Percentiles rank a stretch among this genome's conserved stretches.
phyloP scores from a whole-genome alignment of 306 rosid genomes.

The Ceratonia siliqua region DNA sequence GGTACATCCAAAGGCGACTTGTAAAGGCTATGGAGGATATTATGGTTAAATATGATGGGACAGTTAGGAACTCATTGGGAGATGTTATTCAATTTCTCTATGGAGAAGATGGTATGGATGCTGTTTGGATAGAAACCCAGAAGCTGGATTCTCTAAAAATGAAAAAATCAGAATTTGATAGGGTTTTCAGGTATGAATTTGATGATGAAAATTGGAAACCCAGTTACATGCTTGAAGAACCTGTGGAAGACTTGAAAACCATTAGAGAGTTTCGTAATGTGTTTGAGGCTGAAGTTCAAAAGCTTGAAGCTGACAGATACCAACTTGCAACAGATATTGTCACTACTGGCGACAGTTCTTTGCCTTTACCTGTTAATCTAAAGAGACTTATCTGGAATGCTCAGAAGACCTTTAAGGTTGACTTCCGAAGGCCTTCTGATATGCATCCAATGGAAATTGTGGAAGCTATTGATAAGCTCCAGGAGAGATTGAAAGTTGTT shows the following conservation, averaged over 20 bases:
- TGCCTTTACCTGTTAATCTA: constrained; percentile 94
- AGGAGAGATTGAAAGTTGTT: constrained; percentile 93
- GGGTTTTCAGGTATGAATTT: constrained; percentile 79
- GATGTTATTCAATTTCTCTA: constrained; percentile 97
- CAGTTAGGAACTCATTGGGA: constrained; percentile 96
- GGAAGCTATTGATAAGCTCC: constrained; percentile 98
- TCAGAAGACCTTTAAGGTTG: constrained; percentile 91
- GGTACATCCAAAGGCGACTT: constrained; percentile 95
- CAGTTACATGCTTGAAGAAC: constrained; percentile 90
- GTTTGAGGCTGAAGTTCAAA: constrained; percentile 93
- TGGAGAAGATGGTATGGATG: constrained; percentile 99
- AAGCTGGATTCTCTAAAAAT: constrained; percentile 92
- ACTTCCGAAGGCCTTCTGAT: constrained; percentile 91
- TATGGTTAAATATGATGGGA: constrained; percentile 99
- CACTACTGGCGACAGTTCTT: constrained; percentile 80
- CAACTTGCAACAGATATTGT: constrained; percentile 92
- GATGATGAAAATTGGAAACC: constrained; percentile 98
- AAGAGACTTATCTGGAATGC: constrained; percentile 99
- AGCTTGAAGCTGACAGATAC: constrained; percentile 82
- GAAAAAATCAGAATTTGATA: constrained; percentile 85
- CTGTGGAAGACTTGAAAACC: constrained; percentile 92
- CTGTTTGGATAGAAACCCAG: constrained; percentile 98
- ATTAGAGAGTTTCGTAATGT: constrained; percentile 93
- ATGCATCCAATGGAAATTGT: constrained; percentile 99
- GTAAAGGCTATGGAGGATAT: constrained; percentile 99